Evolutionary conservation across 106 monocot genomes (phyloP), one percentile per base, ranked within the genome.

Genomic region (Acorus calamus): DNA sequence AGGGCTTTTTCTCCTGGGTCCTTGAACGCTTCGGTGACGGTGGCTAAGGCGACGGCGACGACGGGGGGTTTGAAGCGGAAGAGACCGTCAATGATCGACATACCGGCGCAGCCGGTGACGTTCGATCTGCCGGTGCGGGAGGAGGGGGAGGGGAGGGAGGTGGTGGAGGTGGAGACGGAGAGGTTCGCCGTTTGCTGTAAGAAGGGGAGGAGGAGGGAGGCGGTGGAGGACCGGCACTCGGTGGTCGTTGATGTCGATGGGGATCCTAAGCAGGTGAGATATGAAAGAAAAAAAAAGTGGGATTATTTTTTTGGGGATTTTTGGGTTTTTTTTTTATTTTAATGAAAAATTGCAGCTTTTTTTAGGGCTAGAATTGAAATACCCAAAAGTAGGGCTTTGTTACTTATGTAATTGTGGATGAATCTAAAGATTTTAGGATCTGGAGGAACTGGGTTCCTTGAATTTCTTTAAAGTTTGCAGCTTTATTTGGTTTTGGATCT

Each of bases 141-240:
- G 28, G 28, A 28, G 28, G 28, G 28, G 28, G 28, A 28, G 28
- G 28, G 28, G 28, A 28, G 28, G 28, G 28, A 28, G 28, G 28
- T 28, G 28, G 28, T 28, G 28, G 83, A 91, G 64, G 73, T 55
- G 74, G 85, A 91, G 49, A 67, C 71, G 4, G 74, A 56, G 58
- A 63, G 85, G 67, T 96, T 73, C 56, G 74, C 85, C 14, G 84
- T 84, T 11, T 85, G 74, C 58, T 87, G 96, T 58, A 87, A 83
- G 69, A 78, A 83, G 53, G 96, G 91, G 53, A 96, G 63, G 78
- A 82, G 73, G 63, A 79, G 91, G 80, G 8, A 83, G 56, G 80
- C 72, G 58, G 85, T 91, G 96, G 96, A 96, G 76, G 96, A 96
- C 69, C 77, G 90, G n/a, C 76, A 78, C 12, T 66, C 48, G 52